Conservation (phyloP, 2,329 filamentous ascomycete species). For the Stachybotrys elegans region DNA sequence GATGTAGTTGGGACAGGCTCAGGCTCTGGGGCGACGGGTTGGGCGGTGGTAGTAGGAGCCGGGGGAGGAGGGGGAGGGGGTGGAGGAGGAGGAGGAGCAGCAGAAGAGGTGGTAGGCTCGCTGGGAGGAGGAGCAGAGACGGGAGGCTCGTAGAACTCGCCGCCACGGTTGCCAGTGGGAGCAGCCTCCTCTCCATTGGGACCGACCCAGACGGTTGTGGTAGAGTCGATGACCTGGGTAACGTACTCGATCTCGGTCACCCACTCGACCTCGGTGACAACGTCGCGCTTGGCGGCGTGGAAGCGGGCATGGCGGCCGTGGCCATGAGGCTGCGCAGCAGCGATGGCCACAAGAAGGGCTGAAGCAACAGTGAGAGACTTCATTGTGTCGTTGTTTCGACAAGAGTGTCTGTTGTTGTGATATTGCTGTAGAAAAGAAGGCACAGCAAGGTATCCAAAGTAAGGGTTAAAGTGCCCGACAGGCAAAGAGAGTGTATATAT, state of each 20-base stretch:
- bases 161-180: constrained; percentile 17
- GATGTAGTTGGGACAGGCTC: constrained; percentile 6
- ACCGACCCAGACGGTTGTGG: constrained; percentile 40
- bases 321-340: constrained; percentile 45
- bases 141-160: constrained; percentile 23
- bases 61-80: constrained; percentile 13
- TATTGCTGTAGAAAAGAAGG: too few species aligned
- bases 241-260: constrained; percentile 44
- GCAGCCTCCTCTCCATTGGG: constrained; percentile 24
- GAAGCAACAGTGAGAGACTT: constrained; percentile 31
- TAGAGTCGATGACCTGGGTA: constrained; percentile 42
- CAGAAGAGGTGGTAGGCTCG: constrained; percentile 13
- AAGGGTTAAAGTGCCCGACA: too few species aligned
- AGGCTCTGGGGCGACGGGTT: constrained; percentile 8
- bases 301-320: constrained; percentile 34
- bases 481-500: too few species aligned
- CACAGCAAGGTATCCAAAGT: too few species aligned
- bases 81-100: constrained; percentile 18
- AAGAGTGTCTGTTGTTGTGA: too few species aligned
- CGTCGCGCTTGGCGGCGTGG: constrained; percentile 30
- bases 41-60: constrained; percentile 7
- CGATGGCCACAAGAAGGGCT: constrained; percentile 32
- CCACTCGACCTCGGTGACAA: constrained; percentile 46
- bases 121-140: constrained; percentile 11
- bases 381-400: too few species aligned